Conservation (phyloP, 2,329 filamentous ascomycete species). For the Trematosphaeria pertusa region DNA sequence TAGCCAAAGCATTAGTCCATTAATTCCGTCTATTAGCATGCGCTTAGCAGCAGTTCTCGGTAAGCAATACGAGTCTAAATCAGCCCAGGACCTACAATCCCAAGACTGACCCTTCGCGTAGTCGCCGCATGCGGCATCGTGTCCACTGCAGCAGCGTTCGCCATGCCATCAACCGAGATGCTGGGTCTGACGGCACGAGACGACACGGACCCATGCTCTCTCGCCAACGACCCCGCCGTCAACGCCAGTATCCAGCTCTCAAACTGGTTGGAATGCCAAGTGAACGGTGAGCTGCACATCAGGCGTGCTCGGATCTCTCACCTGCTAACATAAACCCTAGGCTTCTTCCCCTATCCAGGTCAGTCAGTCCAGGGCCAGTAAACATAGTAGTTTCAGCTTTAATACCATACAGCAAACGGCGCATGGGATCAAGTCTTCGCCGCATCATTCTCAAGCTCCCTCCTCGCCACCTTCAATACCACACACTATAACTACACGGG, state of each 20-base stretch:
- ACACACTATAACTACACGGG: constrained; percentile 40
- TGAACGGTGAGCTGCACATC: constrained; percentile 36
- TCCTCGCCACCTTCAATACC: constrained; percentile 42
- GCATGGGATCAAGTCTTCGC: constrained; percentile 35
- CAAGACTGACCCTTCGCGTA: not conserved
- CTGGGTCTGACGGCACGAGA: no score
- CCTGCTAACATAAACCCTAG: constrained; percentile 11
- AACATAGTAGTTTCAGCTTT: no score
- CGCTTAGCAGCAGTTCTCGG: no score
- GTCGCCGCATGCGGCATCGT: not conserved
- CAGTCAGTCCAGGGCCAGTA: no score
- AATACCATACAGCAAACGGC: no score
- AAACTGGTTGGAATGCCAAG: constrained; percentile 41
- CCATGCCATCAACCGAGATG: not conserved
- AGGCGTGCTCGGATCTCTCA: no score
- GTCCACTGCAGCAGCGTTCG: not conserved
- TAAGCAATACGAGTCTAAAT: no score
- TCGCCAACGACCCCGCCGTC: constrained; percentile 25
- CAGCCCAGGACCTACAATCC: no score
- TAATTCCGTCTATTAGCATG: no score
- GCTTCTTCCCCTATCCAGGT: constrained; percentile 43
- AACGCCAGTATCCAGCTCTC: constrained; percentile 39
- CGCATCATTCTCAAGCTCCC: constrained; percentile 29
- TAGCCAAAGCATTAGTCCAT: no score
- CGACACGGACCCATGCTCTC: constrained; percentile 34